Evolutionary conservation across 306 rosid species (phyloP), one percentile per base, ranked within the genome.

Genomic region (Herpetospermum pedunculosum): DNA sequence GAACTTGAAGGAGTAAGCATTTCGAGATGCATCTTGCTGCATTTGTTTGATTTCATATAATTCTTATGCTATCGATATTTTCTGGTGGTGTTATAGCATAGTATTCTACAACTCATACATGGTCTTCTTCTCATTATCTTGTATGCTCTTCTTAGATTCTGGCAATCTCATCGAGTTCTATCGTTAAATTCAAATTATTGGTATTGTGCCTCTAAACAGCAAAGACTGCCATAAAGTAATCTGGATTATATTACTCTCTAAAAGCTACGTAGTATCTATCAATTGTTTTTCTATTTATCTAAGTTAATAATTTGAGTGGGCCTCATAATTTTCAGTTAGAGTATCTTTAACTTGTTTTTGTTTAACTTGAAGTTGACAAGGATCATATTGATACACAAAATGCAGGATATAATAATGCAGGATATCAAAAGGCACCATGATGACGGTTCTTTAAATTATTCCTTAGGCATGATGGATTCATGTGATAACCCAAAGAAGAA

Each of bases 361-460:
- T 41, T 25, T 19, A 41, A 28, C 40, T 35, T 43, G 35, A 26
- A 55, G 2, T 55, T 55, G 67, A 55, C 26, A 63, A 23, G 48
- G 55, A 35, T 62, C 60, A 70, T 75, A 79, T 59, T 76, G 73
- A 67, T 52, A 10, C 76, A 57, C 59, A 13, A 69, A 77, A 67
- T 87, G 81, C 86, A 93, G 98, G 98, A 92, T 46, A 60, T 79
- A 38, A 77, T 83, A 84, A 82, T 87, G 87, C 85, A 84, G 75
- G 90, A 82, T 84, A 77, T 76, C 38, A 62, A 74, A 62, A 80
- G 57, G 74, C 87, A 87, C 44, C 77, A 65, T 14, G 59, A 60
- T 59, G 75, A 44, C 18, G 74, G 73, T 80, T 85, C 60, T 48
- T 78, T 80, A 67, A 81, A 80, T 67, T 84, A 84, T 78, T 87